These are phyloP conservation scores for Pseudopyrenochaeta lycopersici DNA, from an alignment of 2,329 filamentous ascomycete species.

Conservation along the genomic window DNA sequence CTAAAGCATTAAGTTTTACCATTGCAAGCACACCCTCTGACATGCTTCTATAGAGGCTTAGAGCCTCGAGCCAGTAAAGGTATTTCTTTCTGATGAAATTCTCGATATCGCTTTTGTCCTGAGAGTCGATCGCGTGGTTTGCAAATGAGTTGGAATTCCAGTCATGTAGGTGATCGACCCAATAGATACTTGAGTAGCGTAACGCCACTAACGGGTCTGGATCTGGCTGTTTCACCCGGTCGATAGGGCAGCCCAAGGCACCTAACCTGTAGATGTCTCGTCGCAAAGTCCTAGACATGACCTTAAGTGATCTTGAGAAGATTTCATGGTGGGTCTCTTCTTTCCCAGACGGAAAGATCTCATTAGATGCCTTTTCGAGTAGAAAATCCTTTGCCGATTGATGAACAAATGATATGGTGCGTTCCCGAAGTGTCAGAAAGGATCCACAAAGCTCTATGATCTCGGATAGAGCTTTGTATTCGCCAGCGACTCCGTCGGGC, in stretches of 20 bases:
- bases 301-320: slow-evolving; percentile 41
- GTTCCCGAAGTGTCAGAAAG: slow-evolving; percentile 19
- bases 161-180: slow-evolving; percentile 44
- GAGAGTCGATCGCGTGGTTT: too few species aligned
- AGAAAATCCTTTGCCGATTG: slow-evolving; percentile 58
- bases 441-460: slow-evolving; percentile 52
- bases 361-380: slow-evolving; percentile 13
- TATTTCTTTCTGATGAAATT: slow-evolving; percentile 9
- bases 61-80: too few species aligned
- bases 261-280: slow-evolving; percentile 36
- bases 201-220: slow-evolving; percentile 35
- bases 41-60: slow-evolving; percentile 12
- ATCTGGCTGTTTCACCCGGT: slow-evolving; percentile 25
- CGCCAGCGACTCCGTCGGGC: slow-evolving; percentile 11
- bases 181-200: slow-evolving; percentile 42
- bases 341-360: slow-evolving; percentile 42
- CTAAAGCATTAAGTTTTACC: too few species aligned
- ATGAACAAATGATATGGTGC: slow-evolving; percentile 47
- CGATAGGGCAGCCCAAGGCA: slow-evolving; percentile 20
- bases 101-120: slow-evolving; percentile 7
- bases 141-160: too few species aligned
- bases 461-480: slow-evolving; percentile 1
- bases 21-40: slow-evolving; percentile 10
- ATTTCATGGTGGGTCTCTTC: slow-evolving; percentile 19
- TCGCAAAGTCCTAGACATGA: slow-evolving; percentile 22